phyloP scores from a whole-genome alignment of 2,329 filamentous ascomycete species.

The Aspergillus sp. region DNA sequence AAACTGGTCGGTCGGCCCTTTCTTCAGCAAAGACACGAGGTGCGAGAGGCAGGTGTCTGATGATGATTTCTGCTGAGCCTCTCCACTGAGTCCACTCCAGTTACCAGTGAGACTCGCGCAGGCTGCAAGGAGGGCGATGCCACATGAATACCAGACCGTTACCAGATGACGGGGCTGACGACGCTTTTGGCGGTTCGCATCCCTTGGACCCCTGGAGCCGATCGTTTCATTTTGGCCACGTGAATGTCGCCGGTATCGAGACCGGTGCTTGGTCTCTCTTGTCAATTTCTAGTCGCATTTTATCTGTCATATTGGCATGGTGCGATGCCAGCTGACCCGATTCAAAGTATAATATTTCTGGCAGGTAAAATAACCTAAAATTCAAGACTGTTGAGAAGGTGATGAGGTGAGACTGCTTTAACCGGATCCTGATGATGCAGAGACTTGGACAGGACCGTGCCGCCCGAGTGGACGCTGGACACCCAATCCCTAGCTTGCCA shows the following conservation, averaged over 20 bases:
- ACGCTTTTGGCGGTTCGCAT: slow-evolving; percentile 25
- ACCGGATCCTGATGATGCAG: slow-evolving; percentile 20
- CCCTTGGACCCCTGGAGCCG: slow-evolving; percentile 30
- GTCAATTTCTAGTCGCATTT: neutral
- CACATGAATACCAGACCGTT: slow-evolving; percentile 2
- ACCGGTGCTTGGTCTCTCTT: slow-evolving; percentile 20
- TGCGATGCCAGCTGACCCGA: neutral
- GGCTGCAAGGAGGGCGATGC: slow-evolving; percentile 17
- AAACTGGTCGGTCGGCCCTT: neutral
- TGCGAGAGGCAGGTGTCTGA: neutral
- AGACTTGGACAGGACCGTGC: slow-evolving; percentile 12
- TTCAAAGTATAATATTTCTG: neutral
- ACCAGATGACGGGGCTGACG: slow-evolving; percentile 14
- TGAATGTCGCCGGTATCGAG: slow-evolving; percentile 28
- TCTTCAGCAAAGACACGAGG: slow-evolving; percentile 7
- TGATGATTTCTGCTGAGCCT: neutral
- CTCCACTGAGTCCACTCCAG: no score
- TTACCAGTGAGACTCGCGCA: neutral
- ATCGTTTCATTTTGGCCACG: slow-evolving; percentile 28
- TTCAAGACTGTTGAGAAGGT: neutral
- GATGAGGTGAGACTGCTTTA: neutral
- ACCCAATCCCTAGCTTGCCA: neutral
- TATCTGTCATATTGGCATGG: neutral
- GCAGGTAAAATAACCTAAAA: neutral
- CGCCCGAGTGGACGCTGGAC: neutral